phyloP scores from a whole-genome alignment of 164 flowering plant genomes.

The Tinospora cordifolia region DNA sequence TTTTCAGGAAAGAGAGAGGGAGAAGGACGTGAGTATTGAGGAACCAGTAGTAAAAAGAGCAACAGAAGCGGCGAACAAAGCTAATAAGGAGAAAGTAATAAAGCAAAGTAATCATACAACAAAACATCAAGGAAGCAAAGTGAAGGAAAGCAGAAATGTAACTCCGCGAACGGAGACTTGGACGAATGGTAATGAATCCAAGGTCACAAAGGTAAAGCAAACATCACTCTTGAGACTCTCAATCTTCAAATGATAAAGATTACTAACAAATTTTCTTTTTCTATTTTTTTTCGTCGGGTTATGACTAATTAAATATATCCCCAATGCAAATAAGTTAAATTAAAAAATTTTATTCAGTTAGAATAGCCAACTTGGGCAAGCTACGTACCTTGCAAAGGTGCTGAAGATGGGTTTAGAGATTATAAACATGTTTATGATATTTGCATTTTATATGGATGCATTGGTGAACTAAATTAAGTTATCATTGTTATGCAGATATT shows the following conservation, averaged over 20 bases:
- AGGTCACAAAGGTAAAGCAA: too few species aligned
- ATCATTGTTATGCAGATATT: constrained; percentile 35
- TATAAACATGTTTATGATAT: neutral
- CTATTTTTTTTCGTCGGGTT: too few species aligned
- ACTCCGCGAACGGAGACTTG: constrained; percentile 17
- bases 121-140: constrained; percentile 18
- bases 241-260: too few species aligned
- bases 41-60: constrained; percentile 17
- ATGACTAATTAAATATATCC: too few species aligned
- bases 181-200: constrained; percentile 10
- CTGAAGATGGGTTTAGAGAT: too few species aligned
- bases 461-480: too few species aligned
- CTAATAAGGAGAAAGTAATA: constrained; percentile 16
- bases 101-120: constrained; percentile 1
- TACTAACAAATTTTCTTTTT: too few species aligned
- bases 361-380: too few species aligned
- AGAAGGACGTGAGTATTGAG: constrained; percentile 9
- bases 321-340: too few species aligned
- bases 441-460: neutral
- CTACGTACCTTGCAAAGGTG: too few species aligned
- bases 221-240: too few species aligned
- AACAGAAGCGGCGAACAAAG: constrained; percentile 16
- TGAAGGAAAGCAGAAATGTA: constrained; percentile 18
- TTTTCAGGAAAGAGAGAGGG: constrained; percentile 36
- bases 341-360: too few species aligned